Evolutionary conservation across 1,139 yeast genomes (phyloP).

Genomic region (Maudiozyma humilis): DNA sequence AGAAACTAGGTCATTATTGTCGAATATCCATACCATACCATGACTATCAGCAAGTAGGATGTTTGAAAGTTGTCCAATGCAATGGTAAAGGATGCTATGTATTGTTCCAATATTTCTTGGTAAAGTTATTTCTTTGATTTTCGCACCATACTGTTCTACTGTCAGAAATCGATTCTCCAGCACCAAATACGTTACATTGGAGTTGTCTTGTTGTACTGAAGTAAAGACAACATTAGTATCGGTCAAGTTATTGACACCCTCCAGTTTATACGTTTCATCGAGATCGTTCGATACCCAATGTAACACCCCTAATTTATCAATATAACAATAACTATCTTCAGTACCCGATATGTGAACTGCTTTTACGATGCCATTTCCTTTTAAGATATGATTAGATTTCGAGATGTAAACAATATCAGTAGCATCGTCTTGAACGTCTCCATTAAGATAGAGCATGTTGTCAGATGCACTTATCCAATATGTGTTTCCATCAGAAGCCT

Average conservation of each 20-base stretch:
- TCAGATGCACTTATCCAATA: slow-evolving; percentile 4
- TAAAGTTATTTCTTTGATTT: slow-evolving; percentile 11
- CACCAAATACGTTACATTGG: slow-evolving; percentile 8
- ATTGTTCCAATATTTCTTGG: slow-evolving; percentile 12
- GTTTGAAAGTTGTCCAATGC: slow-evolving; percentile 2
- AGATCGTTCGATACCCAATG: slow-evolving; percentile 7
- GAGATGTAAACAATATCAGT: neutral
- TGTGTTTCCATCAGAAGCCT: slow-evolving; percentile 5
- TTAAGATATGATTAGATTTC: slow-evolving; percentile 2
- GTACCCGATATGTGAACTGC: slow-evolving; percentile 8
- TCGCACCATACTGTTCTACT: slow-evolving; percentile 6
- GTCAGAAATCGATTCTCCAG: slow-evolving; percentile 10
- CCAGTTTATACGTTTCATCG: too few relatives aligned
- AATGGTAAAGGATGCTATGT: neutral
- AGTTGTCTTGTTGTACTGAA: slow-evolving; percentile 1
- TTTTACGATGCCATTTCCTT: slow-evolving; percentile 2
- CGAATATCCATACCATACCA: slow-evolving; percentile 5
- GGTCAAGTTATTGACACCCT: too few relatives aligned
- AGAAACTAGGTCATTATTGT: neutral
- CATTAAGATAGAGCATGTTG: neutral
- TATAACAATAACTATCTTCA: slow-evolving; percentile 7
- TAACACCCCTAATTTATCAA: slow-evolving; percentile 6
- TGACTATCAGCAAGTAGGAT: slow-evolving; percentile 7
- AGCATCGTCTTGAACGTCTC: neutral
- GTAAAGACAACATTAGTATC: slow-evolving; percentile 7